These are phyloP conservation scores for Phytophthora multivora DNA, from an alignment of 352 stramenopile species.

Conservation along the genomic window DNA sequence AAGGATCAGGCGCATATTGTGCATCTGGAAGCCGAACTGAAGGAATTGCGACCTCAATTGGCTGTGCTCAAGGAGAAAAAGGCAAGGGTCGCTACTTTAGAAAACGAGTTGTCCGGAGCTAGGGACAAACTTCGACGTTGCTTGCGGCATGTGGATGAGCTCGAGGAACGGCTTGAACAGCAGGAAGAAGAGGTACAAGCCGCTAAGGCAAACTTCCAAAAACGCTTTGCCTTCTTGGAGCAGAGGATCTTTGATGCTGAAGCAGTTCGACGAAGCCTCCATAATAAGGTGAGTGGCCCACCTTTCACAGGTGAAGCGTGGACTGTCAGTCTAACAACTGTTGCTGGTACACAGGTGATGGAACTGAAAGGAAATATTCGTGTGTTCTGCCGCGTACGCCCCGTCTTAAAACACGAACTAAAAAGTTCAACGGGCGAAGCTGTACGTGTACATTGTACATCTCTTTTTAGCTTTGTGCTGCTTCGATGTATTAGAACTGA, in stretches of 20 bases:
- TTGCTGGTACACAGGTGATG: constrained; percentile 78
- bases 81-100: constrained; percentile 35
- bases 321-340: neutral
- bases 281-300: constrained; percentile 73
- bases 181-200: constrained; percentile 37
- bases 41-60: constrained; percentile 31
- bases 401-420: constrained; percentile 79
- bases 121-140: constrained; percentile 43
- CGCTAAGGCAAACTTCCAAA: constrained; percentile 32
- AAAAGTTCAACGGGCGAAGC: constrained; percentile 38
- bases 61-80: constrained; percentile 43
- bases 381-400: constrained; percentile 95
- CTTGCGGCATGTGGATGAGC: constrained; percentile 29
- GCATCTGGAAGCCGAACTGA: constrained; percentile 43
- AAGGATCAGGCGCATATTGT: constrained; percentile 39
- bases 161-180: constrained; percentile 43
- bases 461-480: constrained; percentile 2
- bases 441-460: constrained; percentile 31
- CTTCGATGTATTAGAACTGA: neutral
- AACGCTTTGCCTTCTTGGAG: constrained; percentile 47
- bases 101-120: constrained; percentile 38
- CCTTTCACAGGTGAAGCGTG: neutral
- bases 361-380: constrained; percentile 97
- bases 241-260: constrained; percentile 65
- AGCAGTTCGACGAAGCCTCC: constrained; percentile 72